A percentile compares a stretch with the other conserved stretches of the same genome.
These are phyloP conservation scores for Endotrypanum monterogeii DNA, from an alignment of 208 protist species.

Conservation along the genomic window DNA sequence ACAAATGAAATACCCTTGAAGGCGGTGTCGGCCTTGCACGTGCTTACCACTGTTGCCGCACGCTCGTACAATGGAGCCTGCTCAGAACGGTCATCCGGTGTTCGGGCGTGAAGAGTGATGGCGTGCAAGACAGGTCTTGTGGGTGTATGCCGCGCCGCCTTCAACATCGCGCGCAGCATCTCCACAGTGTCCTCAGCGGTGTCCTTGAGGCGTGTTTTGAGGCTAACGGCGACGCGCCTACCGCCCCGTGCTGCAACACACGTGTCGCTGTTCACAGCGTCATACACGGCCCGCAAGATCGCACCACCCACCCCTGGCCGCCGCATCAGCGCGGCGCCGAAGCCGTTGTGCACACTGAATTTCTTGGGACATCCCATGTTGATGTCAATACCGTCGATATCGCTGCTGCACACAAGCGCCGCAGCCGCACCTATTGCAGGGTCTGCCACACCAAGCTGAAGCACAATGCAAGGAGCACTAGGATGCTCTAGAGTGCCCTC, in stretches of 20 bases:
- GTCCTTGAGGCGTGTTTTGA: constrained; percentile 76
- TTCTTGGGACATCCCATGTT: constrained; percentile 99
- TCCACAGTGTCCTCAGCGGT: constrained; percentile 54
- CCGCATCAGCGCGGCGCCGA: constrained; percentile 96
- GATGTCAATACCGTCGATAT: constrained; percentile 97
- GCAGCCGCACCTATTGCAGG: constrained; percentile 75
- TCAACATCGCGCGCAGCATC: constrained; percentile 70
- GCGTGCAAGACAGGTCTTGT: constrained; percentile 54
- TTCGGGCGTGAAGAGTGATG: constrained; percentile 88
- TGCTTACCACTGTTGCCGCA: constrained; percentile 48
- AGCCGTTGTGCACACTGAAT: constrained; percentile 96
- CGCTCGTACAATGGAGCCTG: constrained; percentile 57
- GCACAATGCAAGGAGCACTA: constrained; percentile 57
- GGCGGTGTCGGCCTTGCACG: constrained; percentile 30
- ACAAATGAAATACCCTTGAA: constrained; percentile 63
- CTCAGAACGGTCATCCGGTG: constrained; percentile 59
- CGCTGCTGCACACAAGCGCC: constrained; percentile 80
- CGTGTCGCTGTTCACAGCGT: constrained; percentile 34
- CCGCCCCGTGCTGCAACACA: constrained; percentile 22
- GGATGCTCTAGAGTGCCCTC: neutral
- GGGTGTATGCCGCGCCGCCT: constrained; percentile 43
- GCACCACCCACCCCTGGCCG: constrained; percentile 50
- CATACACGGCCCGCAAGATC: constrained; percentile 70
- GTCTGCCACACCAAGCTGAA: constrained; percentile 94
- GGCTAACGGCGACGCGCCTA: constrained; percentile 59